A percentile compares a stretch with the other conserved stretches of the same genome.
These are phyloP conservation scores for Vitis hybrid DNA, from an alignment of 177 flowering plant species.

Conservation along the genomic window DNA sequence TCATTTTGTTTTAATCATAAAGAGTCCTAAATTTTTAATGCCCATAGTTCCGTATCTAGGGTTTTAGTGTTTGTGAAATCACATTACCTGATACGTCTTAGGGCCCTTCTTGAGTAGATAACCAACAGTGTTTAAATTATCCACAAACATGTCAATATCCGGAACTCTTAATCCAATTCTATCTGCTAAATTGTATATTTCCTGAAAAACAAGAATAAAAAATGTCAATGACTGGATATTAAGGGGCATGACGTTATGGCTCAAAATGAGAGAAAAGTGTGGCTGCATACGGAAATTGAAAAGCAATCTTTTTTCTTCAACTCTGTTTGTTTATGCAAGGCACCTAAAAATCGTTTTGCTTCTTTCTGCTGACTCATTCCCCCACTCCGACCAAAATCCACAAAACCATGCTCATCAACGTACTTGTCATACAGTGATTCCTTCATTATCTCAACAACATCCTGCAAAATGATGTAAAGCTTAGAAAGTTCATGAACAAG, in stretches of 20 bases:
- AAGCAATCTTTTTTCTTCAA: conserved; percentile 89
- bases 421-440: conserved; percentile 94
- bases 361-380: conserved; percentile 98
- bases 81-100: conserved; percentile 84
- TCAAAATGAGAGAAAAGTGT: conserved; percentile 6
- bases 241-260: not conserved
- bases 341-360: conserved; percentile 84
- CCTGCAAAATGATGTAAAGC: conserved; percentile 48
- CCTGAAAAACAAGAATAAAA: conserved; percentile 47
- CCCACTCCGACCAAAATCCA: conserved; percentile 97
- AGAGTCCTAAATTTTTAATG: no score
- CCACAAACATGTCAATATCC: conserved; percentile 82
- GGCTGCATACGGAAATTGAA: conserved; percentile 68
- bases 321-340: conserved; percentile 85
- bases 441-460: conserved; percentile 95
- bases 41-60: no score
- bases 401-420: conserved; percentile 91
- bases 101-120: conserved; percentile 96
- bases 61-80: not conserved
- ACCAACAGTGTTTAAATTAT: conserved; percentile 81
- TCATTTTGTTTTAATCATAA: no score
- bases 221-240: not conserved
- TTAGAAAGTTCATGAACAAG: conserved; percentile 1
- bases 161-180: conserved; percentile 84
- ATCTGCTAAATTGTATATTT: conserved; percentile 92